Conservation (phyloP, 306 rosid species). For the Sophora flavescens region DNA sequence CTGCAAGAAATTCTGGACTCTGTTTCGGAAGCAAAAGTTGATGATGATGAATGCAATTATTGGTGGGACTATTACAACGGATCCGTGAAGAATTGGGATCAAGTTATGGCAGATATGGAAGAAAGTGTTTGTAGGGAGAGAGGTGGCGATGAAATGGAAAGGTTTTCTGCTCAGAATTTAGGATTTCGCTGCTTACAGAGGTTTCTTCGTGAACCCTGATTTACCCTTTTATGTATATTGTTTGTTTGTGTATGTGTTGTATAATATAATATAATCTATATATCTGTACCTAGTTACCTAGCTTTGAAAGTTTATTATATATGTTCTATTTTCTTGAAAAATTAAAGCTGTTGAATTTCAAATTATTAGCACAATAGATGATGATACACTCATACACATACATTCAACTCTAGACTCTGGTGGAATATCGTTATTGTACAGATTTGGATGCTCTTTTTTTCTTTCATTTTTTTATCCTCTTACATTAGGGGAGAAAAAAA, state of each 20-base stretch:
- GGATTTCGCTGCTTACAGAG: conserved; percentile 92
- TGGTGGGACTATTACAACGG: conserved; percentile 48
- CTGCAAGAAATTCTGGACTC: conserved; percentile 89
- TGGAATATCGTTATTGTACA: too few relatives aligned
- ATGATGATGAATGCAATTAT: conserved; percentile 43
- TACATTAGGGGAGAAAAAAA: too few relatives aligned
- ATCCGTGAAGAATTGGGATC: conserved; percentile 63
- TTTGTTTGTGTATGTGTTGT: too few relatives aligned
- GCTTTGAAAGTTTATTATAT: too few relatives aligned
- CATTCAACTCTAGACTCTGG: too few relatives aligned
- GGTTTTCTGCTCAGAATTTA: conserved; percentile 67
- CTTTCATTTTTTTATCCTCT: too few relatives aligned
- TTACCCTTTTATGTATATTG: background rate
- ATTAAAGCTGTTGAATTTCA: conserved; percentile 2
- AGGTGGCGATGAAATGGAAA: conserved; percentile 86
- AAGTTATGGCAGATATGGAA: conserved; percentile 80
- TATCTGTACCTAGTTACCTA: too few relatives aligned
- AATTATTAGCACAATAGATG: background rate
- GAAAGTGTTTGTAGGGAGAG: conserved; percentile 75
- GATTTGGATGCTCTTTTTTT: too few relatives aligned
- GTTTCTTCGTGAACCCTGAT: conserved; percentile 76
- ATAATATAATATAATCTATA: too few relatives aligned
- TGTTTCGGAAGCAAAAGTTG: conserved; percentile 59
- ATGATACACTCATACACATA: background rate
- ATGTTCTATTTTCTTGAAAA: background rate